Evolutionary conservation across 441 rosid species (phyloP).

Genomic region (Syzygium malaccense): DNA sequence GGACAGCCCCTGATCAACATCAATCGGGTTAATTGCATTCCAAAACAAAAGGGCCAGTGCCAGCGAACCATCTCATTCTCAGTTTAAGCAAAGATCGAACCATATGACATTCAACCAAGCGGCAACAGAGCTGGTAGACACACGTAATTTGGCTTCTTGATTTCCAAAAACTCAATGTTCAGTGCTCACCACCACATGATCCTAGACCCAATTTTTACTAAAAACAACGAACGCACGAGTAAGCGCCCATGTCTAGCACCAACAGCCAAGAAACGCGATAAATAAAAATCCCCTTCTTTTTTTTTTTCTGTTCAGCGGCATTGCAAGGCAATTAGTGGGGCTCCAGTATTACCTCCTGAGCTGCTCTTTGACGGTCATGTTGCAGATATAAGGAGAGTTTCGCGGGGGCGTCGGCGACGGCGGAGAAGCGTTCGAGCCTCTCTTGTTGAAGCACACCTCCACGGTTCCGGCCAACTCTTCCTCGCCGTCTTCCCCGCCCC

Average conservation of each 20-base stretch:
- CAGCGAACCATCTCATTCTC: background rate
- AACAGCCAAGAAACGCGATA: background rate
- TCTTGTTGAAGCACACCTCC: slow-evolving; percentile 68
- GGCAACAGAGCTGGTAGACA: background rate
- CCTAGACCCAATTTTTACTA: background rate
- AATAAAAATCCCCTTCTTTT: background rate
- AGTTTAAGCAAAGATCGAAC: background rate
- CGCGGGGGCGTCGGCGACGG: slow-evolving; percentile 74
- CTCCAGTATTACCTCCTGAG: slow-evolving; percentile 46
- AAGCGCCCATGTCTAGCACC: background rate
- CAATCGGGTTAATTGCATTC: background rate
- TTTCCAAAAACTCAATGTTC: background rate
- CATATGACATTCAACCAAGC: background rate
- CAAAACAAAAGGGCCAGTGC: background rate
- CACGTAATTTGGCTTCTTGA: background rate
- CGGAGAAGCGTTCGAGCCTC: slow-evolving; percentile 67
- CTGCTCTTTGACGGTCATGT: slow-evolving; percentile 75
- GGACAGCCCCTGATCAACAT: background rate
- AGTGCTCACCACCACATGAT: background rate
- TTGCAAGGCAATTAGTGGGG: background rate
- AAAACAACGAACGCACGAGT: background rate
- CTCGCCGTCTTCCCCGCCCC: slow-evolving; percentile 21
- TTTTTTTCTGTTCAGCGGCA: background rate
- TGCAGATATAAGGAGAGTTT: slow-evolving; percentile 75
- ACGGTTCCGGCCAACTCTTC: slow-evolving; percentile 72